Base-by-base conservation (phyloP, 2,329 filamentous ascomycete genomes). In the Fusarium equiseti region DNA sequence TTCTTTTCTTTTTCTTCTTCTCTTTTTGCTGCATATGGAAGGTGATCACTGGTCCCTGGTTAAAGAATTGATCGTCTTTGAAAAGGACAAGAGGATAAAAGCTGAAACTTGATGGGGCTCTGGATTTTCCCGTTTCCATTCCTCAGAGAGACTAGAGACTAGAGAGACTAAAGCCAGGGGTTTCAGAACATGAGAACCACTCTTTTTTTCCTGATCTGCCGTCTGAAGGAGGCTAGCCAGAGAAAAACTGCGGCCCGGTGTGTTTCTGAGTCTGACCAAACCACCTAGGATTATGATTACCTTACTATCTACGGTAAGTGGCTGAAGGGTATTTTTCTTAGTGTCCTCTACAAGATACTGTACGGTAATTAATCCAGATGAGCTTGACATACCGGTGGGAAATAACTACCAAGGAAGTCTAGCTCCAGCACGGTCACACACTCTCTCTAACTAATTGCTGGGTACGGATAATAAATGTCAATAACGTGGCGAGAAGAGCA, bases 31-130 rank as follows among this genome's bases (percentile, higher is more conserved):
- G 49, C 43, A 56, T 63, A 16, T 49, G 61, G 62, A 29, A 51
- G 45, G 40, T 65, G 45, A 24, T 50, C 59, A 24, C 20, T 49
- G 38, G 42, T 40, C 44, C 24, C 29, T 29, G 29, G 32, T 38
- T 31, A 31, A 31, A 31, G 29, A 31, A 26, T 32, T 51, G 49
- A 51, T 51, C 31, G 18, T 42, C 50, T 20, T 51, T 42, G 50
- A 35, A 52, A n/a, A 44, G 42, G 42, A 44, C 35, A 48, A 42
- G n/a, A 27, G 22, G 31, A 15, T 16, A 46, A 56, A 68, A 71
- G 63, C 67, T 70, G 68, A 71, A 71, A 70, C 67, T 56, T 26
- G 55, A 65, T 59, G 65, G 65, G 51, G 54, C 65, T 40, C 35
- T 40, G 27, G 58, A 56, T 44, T 71, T 51, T 31, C 54, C 53